A percentile compares a stretch with the other conserved stretches of the same genome.
These are phyloP conservation scores for Peronospora farinosa DNA, from an alignment of 352 stramenopile species.

Conservation along the genomic window DNA sequence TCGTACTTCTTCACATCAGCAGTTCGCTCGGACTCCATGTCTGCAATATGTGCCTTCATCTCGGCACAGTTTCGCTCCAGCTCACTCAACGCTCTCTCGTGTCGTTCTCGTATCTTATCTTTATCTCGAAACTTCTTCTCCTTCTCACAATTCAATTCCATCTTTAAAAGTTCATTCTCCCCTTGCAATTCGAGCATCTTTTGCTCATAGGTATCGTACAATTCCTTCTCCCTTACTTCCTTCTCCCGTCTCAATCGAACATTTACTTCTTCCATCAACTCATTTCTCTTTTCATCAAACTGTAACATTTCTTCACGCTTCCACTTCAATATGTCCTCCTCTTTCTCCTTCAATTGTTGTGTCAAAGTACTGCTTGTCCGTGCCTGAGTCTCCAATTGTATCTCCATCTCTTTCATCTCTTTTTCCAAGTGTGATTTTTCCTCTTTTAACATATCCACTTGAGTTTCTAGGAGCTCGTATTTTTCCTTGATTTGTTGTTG, in stretches of 20 bases:
- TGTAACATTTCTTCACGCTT: slow-evolving; percentile 6
- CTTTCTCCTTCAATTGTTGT: slow-evolving; percentile 26
- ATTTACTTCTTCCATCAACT: slow-evolving; percentile 7
- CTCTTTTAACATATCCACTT: slow-evolving; percentile 20
- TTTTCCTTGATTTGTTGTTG: slow-evolving; percentile 22
- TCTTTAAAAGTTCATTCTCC: slow-evolving; percentile 10
- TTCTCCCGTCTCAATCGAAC: neutral
- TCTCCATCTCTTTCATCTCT: slow-evolving; percentile 9
- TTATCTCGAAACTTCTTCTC: slow-evolving; percentile 9
- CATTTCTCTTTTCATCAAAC: slow-evolving; percentile 8
- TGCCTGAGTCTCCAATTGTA: slow-evolving; percentile 17
- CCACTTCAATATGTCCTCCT: slow-evolving; percentile 8
- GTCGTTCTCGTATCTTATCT: slow-evolving; percentile 2
- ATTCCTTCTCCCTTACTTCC: slow-evolving; percentile 2
- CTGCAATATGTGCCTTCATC: slow-evolving; percentile 6
- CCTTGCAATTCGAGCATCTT: slow-evolving; percentile 11
- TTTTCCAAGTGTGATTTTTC: slow-evolving; percentile 13
- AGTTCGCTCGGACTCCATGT: slow-evolving; percentile 2
- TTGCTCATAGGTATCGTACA: slow-evolving; percentile 2
- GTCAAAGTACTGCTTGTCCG: slow-evolving; percentile 27
- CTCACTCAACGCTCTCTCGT: slow-evolving; percentile 3
- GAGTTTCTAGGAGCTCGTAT: slow-evolving; percentile 21
- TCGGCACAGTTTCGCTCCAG: slow-evolving; percentile 10
- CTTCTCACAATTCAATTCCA: slow-evolving; percentile 13
- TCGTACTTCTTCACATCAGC: slow-evolving; percentile 5